Base-by-base conservation (phyloP, 768 basidiomycete species). In the Agrocybe pediades region DNA sequence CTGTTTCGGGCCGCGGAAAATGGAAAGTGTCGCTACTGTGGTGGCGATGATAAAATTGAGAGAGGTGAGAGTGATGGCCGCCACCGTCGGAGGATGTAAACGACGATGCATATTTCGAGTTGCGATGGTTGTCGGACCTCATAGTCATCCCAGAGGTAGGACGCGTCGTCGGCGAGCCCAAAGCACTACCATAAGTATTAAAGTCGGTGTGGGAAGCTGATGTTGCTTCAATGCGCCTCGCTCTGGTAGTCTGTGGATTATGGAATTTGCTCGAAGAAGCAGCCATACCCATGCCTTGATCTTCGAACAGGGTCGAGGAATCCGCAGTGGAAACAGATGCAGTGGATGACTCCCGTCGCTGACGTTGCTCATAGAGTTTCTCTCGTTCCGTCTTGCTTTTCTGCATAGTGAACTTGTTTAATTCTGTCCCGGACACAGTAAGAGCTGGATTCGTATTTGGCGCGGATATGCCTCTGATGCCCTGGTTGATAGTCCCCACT, bases 381-480 rank as follows among this genome's bases (percentile, higher is more conserved):
- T 87, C 86, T 54, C 84, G 71, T 49, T 87, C 88, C 21, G 68
- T 65, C 63, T 74, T 81, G 49, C 69, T 68, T 53, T 78, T 79
- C 44, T 78, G 75, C 62, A 82, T 67, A 20, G 79, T 74, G 63
- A 77, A 82, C 59, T 81, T 76, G 68, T 86, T 91, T 63, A 90
- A 72, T 56, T 90, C 88, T 9, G 86, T 85, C 33, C 90, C 91
- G 59, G 82, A 75, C 41, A 79, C 55, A 1, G 89, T 90, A 51
- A 92, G 82, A 11, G 85, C 83, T 6, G 90, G 90, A 62, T 93
- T 93, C 21, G 90, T 91, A 62, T 88, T 86, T 7, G 90, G 90
- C 4, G 90, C 91, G 25, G 89, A 92, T 58, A 93, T 92, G 45
- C 78, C 80, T 65, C 78, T 76, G 29, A 83, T 67, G 40, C 78